phyloP scores from a whole-genome alignment of 2,329 filamentous ascomycete genomes.

The Fusarium sp. region DNA sequence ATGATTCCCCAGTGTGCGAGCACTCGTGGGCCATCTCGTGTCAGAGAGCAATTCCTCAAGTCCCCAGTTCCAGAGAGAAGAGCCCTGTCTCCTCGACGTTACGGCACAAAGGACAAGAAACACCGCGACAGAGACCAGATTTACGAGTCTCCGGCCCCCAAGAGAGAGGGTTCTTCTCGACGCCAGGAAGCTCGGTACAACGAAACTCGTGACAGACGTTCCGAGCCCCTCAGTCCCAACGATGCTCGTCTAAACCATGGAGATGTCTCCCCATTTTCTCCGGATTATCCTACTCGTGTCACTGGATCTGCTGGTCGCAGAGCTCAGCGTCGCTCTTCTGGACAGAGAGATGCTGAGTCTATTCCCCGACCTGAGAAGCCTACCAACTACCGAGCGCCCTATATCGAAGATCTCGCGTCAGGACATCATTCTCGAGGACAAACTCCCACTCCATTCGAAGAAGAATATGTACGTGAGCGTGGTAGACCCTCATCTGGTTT shows the following conservation, averaged over 20 bases:
- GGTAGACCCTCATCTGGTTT: constrained; percentile 9
- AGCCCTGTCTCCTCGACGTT: neutral
- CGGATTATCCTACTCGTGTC: constrained; percentile 38
- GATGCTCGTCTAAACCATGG: neutral
- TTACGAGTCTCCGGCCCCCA: neutral
- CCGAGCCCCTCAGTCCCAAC: neutral
- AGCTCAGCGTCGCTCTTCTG: constrained; percentile 40
- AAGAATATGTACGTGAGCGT: neutral
- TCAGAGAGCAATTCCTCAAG: neutral
- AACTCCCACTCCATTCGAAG: neutral
- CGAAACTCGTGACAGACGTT: constrained; percentile 7
- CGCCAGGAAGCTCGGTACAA: neutral
- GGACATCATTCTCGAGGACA: constrained; percentile 10
- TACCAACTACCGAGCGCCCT: constrained; percentile 43
- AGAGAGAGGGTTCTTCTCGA: neutral
- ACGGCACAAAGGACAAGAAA: neutral
- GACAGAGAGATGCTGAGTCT: constrained; percentile 36
- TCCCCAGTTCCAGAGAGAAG: neutral
- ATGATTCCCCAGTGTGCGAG: constrained; percentile 18
- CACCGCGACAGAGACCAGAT: constrained; percentile 1
- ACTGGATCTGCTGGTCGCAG: constrained; percentile 46
- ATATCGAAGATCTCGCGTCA: constrained; percentile 44
- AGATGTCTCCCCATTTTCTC: constrained; percentile 17
- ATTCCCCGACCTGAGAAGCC: neutral
- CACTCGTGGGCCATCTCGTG: neutral